A percentile compares a stretch with the other conserved stretches of the same genome.
Evolutionary conservation across 2,329 filamentous ascomycete genomes (phyloP).

Genomic region (Fusarium annulatum): DNA sequence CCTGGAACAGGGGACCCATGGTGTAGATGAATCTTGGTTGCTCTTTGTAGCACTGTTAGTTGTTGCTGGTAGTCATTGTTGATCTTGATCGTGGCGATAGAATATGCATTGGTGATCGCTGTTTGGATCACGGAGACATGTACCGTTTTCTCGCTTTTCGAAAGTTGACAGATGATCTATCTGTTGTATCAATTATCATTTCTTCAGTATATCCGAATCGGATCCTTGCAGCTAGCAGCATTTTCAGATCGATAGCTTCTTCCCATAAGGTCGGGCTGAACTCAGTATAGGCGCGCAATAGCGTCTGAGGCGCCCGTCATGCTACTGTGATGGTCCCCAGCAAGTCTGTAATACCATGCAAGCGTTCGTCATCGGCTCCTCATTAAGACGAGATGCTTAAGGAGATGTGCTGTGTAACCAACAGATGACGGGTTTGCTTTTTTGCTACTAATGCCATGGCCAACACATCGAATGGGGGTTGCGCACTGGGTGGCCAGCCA

Average conservation of each 20-base stretch:
- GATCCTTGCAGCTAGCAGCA: conserved; percentile 21
- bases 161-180: conserved; percentile 1
- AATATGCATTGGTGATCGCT: conserved; percentile 1
- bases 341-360: conserved; percentile 20
- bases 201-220: conserved; percentile 31
- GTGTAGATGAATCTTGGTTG: background rate
- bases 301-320: conserved; percentile 12
- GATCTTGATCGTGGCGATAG: conserved; percentile 25
- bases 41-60: background rate
- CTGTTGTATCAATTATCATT: conserved; percentile 9
- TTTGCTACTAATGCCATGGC: conserved; percentile 24
- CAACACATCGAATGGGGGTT: conserved; percentile 13
- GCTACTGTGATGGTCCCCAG: conserved; percentile 11
- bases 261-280: conserved; percentile 13
- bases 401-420: conserved; percentile 23
- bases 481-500: conserved; percentile 30
- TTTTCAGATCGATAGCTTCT: conserved; percentile 12
- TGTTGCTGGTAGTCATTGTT: conserved; percentile 1
- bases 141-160: conserved; percentile 3
- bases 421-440: conserved; percentile 33
- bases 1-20: background rate
- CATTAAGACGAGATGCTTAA: conserved; percentile 7
- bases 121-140: conserved; percentile 2
- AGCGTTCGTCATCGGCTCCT: conserved; percentile 30
- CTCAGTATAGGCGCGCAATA: conserved; percentile 22